Conservation (phyloP, 352 stramenopile genomes). For the Globisporangium takayamanum region DNA sequence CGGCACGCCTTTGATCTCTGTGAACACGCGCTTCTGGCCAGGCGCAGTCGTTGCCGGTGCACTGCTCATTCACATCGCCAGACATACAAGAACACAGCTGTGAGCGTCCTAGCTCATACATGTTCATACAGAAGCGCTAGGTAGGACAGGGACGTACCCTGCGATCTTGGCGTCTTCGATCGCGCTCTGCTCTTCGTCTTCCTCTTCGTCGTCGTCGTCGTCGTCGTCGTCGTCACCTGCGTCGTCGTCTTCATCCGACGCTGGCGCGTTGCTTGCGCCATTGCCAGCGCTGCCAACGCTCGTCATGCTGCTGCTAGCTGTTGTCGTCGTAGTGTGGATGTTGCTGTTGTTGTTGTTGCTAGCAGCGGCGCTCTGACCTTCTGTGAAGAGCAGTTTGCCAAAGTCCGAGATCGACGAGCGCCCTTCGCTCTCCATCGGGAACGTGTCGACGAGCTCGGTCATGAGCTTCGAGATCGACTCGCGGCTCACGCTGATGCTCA, state of each 20-base stretch:
- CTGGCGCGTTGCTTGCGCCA: conserved; percentile 1
- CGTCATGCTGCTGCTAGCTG: conserved; percentile 1
- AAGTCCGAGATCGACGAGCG: conserved; percentile 83
- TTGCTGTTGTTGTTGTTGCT: neutral
- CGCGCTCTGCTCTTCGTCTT: conserved; percentile 14
- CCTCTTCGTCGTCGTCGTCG: conserved; percentile 7
- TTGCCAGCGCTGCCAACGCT: conserved; percentile 4
- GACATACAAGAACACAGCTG: neutral
- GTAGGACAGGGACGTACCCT: neutral
- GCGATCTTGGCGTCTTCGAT: conserved; percentile 16
- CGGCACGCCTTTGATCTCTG: conserved; percentile 78
- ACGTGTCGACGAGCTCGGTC: conserved; percentile 75
- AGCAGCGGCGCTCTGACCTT: conserved; percentile 29
- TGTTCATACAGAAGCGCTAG: neutral
- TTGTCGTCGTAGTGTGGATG: conserved; percentile 1
- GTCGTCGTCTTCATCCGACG: conserved; percentile 15
- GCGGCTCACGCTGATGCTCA: conserved; percentile 75
- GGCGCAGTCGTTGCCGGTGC: neutral
- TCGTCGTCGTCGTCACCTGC: conserved; percentile 11
- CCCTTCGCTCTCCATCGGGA: conserved; percentile 69
- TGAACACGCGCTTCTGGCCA: conserved; percentile 73
- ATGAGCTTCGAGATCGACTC: conserved; percentile 86
- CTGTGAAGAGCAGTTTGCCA: conserved; percentile 80
- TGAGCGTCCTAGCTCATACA: too few relatives aligned
- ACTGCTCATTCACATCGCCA: conserved; percentile 1